Conservation (phyloP, 192 early-diverging fungal species). For the Coemansia sp. region DNA sequence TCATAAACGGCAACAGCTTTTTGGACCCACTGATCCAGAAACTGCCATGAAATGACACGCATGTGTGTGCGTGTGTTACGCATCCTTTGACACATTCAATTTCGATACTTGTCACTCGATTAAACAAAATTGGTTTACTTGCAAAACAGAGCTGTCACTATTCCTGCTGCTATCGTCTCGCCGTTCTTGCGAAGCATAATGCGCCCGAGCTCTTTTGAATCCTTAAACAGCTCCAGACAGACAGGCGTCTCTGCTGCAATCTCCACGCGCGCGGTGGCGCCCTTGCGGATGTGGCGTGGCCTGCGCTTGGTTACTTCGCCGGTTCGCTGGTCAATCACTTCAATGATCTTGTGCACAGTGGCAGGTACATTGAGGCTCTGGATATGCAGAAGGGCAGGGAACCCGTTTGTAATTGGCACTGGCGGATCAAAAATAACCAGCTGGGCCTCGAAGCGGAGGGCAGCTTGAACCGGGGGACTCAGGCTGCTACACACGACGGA, state of each 20-base stretch:
- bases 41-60: neutral
- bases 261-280: slow-evolving; percentile 80
- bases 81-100: too few species aligned
- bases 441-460: slow-evolving; percentile 77
- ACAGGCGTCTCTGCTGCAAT: slow-evolving; percentile 72
- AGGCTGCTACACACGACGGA: slow-evolving; percentile 78
- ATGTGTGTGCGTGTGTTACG: too few species aligned
- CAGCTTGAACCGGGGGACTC: slow-evolving; percentile 70
- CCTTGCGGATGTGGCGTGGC: slow-evolving; percentile 65
- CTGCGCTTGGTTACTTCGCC: slow-evolving; percentile 86
- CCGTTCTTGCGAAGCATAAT: slow-evolving; percentile 84
- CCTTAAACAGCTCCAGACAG: slow-evolving; percentile 83
- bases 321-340: slow-evolving; percentile 77
- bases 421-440: slow-evolving; percentile 94
- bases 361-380: slow-evolving; percentile 83
- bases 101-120: too few species aligned
- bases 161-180: slow-evolving; percentile 88
- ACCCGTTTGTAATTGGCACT: slow-evolving; percentile 92
- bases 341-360: slow-evolving; percentile 71
- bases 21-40: slow-evolving; percentile 60
- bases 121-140: slow-evolving; percentile 18
- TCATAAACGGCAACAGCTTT: slow-evolving; percentile 83
- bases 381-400: slow-evolving; percentile 83
- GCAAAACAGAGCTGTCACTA: slow-evolving; percentile 58
- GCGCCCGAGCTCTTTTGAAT: slow-evolving; percentile 86